Conservation (phyloP, 306 rosid species). For the Bauhinia variegata region DNA sequence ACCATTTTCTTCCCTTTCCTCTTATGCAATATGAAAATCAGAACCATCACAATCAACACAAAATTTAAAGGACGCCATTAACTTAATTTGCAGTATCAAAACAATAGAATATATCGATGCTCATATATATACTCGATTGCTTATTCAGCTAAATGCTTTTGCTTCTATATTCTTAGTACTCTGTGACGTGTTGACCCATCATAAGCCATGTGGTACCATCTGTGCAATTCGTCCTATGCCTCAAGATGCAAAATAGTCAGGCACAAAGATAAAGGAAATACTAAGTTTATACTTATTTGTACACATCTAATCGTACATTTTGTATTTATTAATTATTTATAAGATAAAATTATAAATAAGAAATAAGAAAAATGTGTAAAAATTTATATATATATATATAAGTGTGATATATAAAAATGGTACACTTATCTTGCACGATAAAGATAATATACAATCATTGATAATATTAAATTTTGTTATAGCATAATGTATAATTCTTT, state of each 20-base stretch:
- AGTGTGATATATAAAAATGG: too few relatives aligned
- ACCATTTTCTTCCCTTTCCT: not conserved
- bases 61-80: constrained; percentile 11
- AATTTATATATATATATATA: too few relatives aligned
- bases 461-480: too few relatives aligned
- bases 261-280: too few relatives aligned
- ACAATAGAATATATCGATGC: not conserved
- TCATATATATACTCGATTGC: not conserved
- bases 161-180: not conserved
- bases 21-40: not conserved
- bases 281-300: too few relatives aligned
- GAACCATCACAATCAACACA: constrained; percentile 16
- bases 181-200: constrained; percentile 16
- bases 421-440: too few relatives aligned
- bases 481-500: too few relatives aligned
- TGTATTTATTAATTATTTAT: too few relatives aligned
- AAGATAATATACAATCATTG: too few relatives aligned
- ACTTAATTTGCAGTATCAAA: not conserved
- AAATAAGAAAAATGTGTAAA: too few relatives aligned
- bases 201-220: constrained; percentile 24
- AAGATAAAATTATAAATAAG: too few relatives aligned
- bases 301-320: too few relatives aligned
- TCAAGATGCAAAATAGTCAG: constrained; percentile 19
- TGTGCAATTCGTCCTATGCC: not conserved
- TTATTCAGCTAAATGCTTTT: constrained; percentile 12